Conservation (phyloP, 495 filamentous ascomycete genomes). For the Penicillium taxi region DNA sequence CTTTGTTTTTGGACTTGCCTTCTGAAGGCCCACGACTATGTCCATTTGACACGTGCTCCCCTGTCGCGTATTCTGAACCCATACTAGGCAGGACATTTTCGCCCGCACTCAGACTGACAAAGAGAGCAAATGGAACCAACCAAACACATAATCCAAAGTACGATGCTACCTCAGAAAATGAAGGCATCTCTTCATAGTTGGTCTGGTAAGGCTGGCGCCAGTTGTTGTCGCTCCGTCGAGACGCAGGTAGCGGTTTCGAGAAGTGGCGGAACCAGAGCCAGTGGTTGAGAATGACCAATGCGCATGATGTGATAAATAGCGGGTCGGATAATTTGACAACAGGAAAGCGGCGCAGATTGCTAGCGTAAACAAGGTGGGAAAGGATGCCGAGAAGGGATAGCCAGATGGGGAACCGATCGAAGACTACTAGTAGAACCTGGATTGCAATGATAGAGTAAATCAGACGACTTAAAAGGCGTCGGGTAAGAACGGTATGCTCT, state of each 20-base stretch:
- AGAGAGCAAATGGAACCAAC: constrained; percentile 91
- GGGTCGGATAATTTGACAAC: constrained; percentile 85
- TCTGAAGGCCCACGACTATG: constrained; percentile 31
- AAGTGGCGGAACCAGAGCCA: constrained; percentile 96
- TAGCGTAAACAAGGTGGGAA: constrained; percentile 81
- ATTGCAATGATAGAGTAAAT: constrained; percentile 77
- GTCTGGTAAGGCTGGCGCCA: constrained; percentile 53
- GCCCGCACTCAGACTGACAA: constrained; percentile 83
- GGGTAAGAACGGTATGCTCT: constrained; percentile 89
- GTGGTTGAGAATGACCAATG: constrained; percentile 84
- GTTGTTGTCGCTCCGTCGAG: constrained; percentile 20
- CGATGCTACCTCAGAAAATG: constrained; percentile 89
- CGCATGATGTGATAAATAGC: constrained; percentile 76
- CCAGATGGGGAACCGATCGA: constrained; percentile 77
- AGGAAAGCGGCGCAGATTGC: constrained; percentile 81
- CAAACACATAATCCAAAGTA: constrained; percentile 96
- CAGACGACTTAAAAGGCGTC: constrained; percentile 70
- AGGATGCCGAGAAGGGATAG: constrained; percentile 67
- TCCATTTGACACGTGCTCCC: constrained; percentile 40
- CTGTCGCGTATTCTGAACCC: constrained; percentile 58
- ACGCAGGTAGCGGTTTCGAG: constrained; percentile 45
- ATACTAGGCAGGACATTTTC: constrained; percentile 93
- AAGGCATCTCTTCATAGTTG: constrained; percentile 52
- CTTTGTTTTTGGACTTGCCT: constrained; percentile 56
- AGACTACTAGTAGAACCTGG: constrained; percentile 63